phyloP scores from a whole-genome alignment of 78 protist genomes.

The Dictyostelium intermedium region DNA sequence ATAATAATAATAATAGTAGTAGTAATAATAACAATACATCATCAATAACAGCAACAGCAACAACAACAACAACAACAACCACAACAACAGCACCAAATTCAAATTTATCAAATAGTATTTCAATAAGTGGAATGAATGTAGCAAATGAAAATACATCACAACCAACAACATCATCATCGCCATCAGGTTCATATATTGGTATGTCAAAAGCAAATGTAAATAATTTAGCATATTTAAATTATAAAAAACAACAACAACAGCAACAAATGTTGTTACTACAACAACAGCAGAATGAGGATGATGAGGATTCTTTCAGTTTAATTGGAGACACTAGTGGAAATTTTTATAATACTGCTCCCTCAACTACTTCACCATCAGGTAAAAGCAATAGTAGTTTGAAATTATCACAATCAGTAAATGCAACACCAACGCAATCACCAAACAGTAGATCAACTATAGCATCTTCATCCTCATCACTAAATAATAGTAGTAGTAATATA shows the following conservation, averaged over 20 bases:
- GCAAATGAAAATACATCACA: neutral
- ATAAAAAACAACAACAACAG: neutral
- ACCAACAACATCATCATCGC: neutral
- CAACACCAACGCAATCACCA: neutral
- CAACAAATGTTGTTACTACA: neutral
- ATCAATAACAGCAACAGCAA: neutral
- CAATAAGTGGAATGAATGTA: neutral
- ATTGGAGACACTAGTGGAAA: neutral
- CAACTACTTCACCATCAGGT: neutral
- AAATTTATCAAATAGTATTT: neutral
- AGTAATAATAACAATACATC: neutral
- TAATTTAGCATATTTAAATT: neutral
- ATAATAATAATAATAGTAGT: neutral
- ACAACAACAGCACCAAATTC: neutral
- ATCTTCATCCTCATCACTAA: neutral
- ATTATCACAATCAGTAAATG: neutral
- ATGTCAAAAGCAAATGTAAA: neutral
- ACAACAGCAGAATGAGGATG: neutral
- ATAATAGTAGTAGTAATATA: neutral
- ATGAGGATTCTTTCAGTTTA: conserved; percentile 19
- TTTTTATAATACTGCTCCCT: neutral
- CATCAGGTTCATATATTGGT: conserved; percentile 6
- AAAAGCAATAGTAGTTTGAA: neutral
- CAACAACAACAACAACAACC: neutral
- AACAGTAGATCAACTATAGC: neutral